Conservation (phyloP, 306 rosid species). For the Cajanus cajan region DNA sequence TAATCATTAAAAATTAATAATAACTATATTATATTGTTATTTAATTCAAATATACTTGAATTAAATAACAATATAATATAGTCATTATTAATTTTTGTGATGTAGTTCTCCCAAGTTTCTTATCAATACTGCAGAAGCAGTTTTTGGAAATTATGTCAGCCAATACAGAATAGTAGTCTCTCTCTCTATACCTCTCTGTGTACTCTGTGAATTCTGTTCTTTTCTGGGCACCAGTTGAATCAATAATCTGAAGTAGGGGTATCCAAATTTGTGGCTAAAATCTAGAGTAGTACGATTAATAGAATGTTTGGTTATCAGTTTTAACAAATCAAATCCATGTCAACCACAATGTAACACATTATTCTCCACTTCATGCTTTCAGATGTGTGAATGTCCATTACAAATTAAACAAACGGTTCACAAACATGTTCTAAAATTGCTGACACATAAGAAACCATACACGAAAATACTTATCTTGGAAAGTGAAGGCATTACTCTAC, state of each 20-base stretch:
- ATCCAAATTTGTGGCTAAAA: conserved; percentile 5
- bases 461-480: not conserved
- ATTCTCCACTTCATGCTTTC: not conserved
- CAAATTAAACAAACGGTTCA: not conserved
- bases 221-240: not conserved
- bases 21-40: too few species aligned
- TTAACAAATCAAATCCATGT: not conserved
- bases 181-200: too few species aligned
- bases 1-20: too few species aligned
- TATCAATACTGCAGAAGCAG: too few species aligned
- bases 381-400: not conserved
- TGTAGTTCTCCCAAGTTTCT: too few species aligned
- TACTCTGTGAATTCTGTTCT: not conserved
- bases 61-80: too few species aligned
- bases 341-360: not conserved
- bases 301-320: not conserved
- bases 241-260: not conserved
- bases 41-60: too few species aligned
- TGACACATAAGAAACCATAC: not conserved
- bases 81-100: too few species aligned
- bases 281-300: not conserved
- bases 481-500: not conserved
- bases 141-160: not conserved
- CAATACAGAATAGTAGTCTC: not conserved
- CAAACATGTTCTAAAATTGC: not conserved